Evolutionary conservation across 345 rosid species (phyloP).

Genomic region (Physaria fendleri): DNA sequence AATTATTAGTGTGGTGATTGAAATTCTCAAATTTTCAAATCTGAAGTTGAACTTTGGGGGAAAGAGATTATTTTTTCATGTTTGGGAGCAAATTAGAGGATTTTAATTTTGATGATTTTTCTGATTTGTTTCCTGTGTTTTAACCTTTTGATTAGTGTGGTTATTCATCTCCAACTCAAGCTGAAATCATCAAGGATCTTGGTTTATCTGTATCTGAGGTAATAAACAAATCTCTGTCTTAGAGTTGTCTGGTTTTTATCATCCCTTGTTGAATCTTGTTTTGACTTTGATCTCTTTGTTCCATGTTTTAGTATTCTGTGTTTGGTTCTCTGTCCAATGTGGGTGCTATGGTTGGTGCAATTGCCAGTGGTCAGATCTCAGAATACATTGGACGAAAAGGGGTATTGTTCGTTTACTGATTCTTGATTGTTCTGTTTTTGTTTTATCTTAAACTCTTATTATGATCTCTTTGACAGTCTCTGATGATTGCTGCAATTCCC

Average conservation of each 20-base stretch:
- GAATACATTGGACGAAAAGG: constrained; percentile 97
- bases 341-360: constrained; percentile 99
- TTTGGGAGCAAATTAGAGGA: neutral
- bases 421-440: constrained; percentile 1
- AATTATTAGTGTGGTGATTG: neutral
- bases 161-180: constrained; percentile 91
- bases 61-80: neutral
- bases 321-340: constrained; percentile 96
- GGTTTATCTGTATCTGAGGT: constrained; percentile 86
- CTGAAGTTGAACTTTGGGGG: neutral
- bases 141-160: constrained; percentile 44
- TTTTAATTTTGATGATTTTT: neutral
- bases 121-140: neutral
- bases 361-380: constrained; percentile 93
- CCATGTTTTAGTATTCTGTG: constrained; percentile 53
- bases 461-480: constrained; percentile 45
- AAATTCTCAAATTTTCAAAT: no score
- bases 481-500: constrained; percentile 95
- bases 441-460: neutral
- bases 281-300: constrained; percentile 30
- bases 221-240: constrained; percentile 1
- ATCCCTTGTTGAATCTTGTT: neutral
- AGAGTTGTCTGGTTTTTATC: neutral
- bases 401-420: constrained; percentile 34
- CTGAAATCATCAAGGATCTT: constrained; percentile 70